A percentile compares a stretch with the other conserved stretches of the same genome.
Evolutionary conservation across 2,329 filamentous ascomycete species (phyloP).

Genomic region (Fusarium sp.): DNA sequence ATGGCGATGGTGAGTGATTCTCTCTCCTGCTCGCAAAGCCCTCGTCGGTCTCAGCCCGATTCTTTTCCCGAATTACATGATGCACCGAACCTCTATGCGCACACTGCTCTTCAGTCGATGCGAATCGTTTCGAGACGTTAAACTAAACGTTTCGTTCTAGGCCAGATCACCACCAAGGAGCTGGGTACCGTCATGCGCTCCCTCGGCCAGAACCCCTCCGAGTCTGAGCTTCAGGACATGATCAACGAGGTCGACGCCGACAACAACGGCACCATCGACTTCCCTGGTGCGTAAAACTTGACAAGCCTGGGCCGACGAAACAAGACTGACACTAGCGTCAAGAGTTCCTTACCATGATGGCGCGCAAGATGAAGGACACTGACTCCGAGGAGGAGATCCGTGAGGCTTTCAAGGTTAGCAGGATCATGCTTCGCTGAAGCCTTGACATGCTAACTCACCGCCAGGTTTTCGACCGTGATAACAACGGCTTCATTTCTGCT

Average conservation of each 20-base stretch:
- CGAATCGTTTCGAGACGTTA: conserved; percentile 18
- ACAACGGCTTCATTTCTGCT: conserved; percentile 92
- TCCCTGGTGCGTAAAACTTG: conserved; percentile 73
- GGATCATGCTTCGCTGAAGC: neutral
- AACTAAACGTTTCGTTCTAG: conserved; percentile 57
- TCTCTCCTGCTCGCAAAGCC: conserved; percentile 25
- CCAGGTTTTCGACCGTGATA: conserved; percentile 84
- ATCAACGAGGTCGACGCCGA: conserved; percentile 94
- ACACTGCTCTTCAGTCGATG: conserved; percentile 1
- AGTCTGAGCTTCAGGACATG: conserved; percentile 92
- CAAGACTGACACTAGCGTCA: conserved; percentile 36
- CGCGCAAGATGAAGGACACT: conserved; percentile 93
- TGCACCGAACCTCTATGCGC: conserved; percentile 1
- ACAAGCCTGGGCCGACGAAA: neutral
- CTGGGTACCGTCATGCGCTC: conserved; percentile 92
- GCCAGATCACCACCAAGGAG: conserved; percentile 93
- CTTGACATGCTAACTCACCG: neutral
- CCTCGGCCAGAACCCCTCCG: conserved; percentile 88
- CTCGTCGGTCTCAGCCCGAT: conserved; percentile 20
- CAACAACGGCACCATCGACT: conserved; percentile 93
- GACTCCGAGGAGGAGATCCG: conserved; percentile 92
- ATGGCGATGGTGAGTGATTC: conserved; percentile 83
- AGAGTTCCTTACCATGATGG: conserved; percentile 96
- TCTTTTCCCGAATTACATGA: conserved; percentile 15
- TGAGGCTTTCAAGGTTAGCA: conserved; percentile 82